Conservation (phyloP, 495 filamentous ascomycete genomes). For the Daldinia concentrica region DNA sequence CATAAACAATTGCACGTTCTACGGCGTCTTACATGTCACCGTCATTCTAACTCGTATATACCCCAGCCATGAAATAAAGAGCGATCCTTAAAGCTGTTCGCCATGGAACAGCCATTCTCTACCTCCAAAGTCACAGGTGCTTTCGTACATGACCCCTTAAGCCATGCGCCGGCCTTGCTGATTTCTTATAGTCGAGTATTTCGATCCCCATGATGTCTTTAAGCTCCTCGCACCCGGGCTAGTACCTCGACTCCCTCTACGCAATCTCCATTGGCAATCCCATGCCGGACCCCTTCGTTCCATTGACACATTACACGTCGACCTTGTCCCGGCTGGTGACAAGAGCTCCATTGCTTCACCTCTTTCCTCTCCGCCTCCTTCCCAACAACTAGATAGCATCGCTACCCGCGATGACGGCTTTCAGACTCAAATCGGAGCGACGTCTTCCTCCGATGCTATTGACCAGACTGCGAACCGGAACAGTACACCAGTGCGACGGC, state of each 20-base stretch:
- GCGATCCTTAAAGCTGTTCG: conserved; percentile 46
- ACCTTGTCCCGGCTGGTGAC: conserved; percentile 71
- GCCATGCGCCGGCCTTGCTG: conserved; percentile 19
- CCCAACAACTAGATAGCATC: conserved; percentile 54
- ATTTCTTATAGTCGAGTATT: conserved; percentile 69
- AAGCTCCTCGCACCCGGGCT: conserved; percentile 80
- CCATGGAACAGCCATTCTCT: conserved; percentile 69
- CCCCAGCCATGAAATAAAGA: conserved; percentile 41
- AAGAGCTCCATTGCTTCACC: conserved; percentile 52
- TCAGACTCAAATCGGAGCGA: conserved; percentile 53
- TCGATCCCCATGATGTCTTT: conserved; percentile 88
- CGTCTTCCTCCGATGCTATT: conserved; percentile 47
- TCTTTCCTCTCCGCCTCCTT: conserved; percentile 48
- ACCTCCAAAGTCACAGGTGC: conserved; percentile 78
- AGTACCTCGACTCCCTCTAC: conserved; percentile 82
- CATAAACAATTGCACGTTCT: not conserved
- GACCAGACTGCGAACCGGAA: conserved; percentile 42
- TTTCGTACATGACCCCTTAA: conserved; percentile 15
- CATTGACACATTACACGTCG: conserved; percentile 90
- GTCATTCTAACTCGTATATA: not conserved
- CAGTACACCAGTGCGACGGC: conserved; percentile 64
- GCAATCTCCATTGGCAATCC: conserved; percentile 96
- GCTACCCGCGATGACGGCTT: conserved; percentile 60
- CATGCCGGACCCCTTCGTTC: conserved; percentile 88
- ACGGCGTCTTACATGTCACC: not conserved